Evolutionary conservation across 331 rosid species (phyloP).

Genomic region (Quercus lobata): DNA sequence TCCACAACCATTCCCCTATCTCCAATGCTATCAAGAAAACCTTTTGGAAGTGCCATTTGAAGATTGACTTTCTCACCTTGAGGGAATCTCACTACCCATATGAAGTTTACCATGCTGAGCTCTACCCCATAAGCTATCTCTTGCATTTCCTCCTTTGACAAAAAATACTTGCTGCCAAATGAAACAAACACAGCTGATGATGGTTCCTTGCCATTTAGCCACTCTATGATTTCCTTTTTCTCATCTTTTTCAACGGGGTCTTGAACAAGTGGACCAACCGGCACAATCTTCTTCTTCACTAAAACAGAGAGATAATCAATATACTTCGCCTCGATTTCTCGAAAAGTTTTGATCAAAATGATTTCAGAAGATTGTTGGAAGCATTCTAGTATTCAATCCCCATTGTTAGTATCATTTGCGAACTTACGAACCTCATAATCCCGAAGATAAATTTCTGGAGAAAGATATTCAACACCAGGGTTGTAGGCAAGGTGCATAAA

Average conservation of each 20-base stretch:
- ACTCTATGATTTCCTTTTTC: too few species aligned
- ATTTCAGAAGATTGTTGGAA: neutral
- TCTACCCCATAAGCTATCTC: slow-evolving; percentile 24
- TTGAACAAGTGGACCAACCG: neutral
- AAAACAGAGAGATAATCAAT: slow-evolving; percentile 14
- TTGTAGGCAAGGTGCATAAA: neutral
- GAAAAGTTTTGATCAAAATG: slow-evolving; percentile 2
- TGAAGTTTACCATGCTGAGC: slow-evolving; percentile 16
- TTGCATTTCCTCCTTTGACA: slow-evolving; percentile 5
- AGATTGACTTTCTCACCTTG: neutral
- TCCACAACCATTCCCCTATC: slow-evolving; percentile 11
- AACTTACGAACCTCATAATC: slow-evolving; percentile 1
- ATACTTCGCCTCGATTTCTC: slow-evolving; percentile 18
- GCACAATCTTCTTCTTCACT: slow-evolving; percentile 14
- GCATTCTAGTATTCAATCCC: neutral
- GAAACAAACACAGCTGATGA: neutral
- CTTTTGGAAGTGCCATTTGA: slow-evolving; percentile 23
- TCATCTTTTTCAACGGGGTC: too few species aligned
- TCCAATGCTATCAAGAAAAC: slow-evolving; percentile 5
- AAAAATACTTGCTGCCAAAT: slow-evolving; percentile 30
- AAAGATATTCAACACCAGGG: slow-evolving; percentile 1
- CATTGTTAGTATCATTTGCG: neutral
- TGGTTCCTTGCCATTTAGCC: too few species aligned
- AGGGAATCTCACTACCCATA: slow-evolving; percentile 23
- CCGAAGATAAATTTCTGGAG: neutral